Base-by-base conservation (phyloP, 345 rosid species). In the Diplotaxis tenuifolia region DNA sequence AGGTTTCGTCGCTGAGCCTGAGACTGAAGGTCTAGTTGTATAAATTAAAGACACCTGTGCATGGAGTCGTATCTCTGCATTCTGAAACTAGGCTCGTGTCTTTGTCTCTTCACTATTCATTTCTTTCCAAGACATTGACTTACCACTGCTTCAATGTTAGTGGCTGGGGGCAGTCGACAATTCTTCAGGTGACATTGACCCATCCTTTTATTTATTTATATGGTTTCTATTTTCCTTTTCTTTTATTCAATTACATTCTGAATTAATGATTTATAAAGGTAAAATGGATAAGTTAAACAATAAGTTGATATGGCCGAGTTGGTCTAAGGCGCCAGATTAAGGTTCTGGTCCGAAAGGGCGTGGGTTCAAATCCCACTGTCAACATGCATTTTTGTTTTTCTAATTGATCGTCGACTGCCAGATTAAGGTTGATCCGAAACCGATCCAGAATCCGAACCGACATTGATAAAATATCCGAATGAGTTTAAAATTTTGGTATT, bases 341-440 rank as follows among this genome's bases (percentile, higher is more conserved):
- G 98, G 98, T 92, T 90, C 92, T 92, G 94, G 97, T 92, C 94
- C 91, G 97, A 90, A 90, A 95, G 94, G 92, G 90, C 92, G 89
- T 87, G 91, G 96, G 91, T 92, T 90, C 92, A 84, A 92, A 90
- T 85, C 96, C 91, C 94, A 90, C 89, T 88, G 85, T 92, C 93
- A 82, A 91, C 96, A 85, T 0, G 0, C 1, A 6, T 47, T 47
- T 25, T 25, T 25, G n/a, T 25, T 25, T 25, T 25, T 2, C 4
- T 1, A 25, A 2, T 25, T 87, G 91, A 96, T 87, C 89, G 84
- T 87, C 86, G 96, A 92, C 12, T 89, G 91, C 90, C 89, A 86
- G 96, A 86, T 90, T 92, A 88, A 88, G 98, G 96, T 92, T 18
- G 22, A 11, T 19, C 55, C n/a, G n/a, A n/a, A n/a, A n/a, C n/a